phyloP scores from a whole-genome alignment of 345 rosid species.

The Linum trigynum region DNA sequence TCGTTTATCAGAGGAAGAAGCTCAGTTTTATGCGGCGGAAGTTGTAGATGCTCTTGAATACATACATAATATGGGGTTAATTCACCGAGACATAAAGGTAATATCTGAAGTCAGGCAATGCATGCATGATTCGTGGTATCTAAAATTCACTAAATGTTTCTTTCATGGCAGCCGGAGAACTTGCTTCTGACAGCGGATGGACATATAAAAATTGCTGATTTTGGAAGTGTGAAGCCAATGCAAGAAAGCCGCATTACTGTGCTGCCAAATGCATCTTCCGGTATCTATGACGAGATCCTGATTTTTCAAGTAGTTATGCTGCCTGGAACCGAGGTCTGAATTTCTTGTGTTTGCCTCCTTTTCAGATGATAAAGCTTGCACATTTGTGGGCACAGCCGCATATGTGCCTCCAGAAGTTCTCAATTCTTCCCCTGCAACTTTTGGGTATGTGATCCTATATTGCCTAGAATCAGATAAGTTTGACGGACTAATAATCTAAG shows the following conservation, averaged over 20 bases:
- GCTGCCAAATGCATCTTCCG: slow-evolving; percentile 91
- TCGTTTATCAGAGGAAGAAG: slow-evolving; percentile 76
- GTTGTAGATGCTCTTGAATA: slow-evolving; percentile 96
- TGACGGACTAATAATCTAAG: background rate
- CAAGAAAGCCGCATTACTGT: slow-evolving; percentile 83
- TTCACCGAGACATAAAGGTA: slow-evolving; percentile 98
- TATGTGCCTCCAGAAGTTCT: slow-evolving; percentile 99
- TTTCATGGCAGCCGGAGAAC: slow-evolving; percentile 82
- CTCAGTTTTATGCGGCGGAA: slow-evolving; percentile 83
- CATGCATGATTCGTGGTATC: slow-evolving; percentile 5
- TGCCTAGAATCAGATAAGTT: background rate
- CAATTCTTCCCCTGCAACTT: slow-evolving; percentile 95
- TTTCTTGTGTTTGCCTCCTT: background rate
- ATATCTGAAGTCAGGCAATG: background rate
- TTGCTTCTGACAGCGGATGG: slow-evolving; percentile 73
- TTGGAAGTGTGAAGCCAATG: slow-evolving; percentile 98
- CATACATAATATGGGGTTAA: slow-evolving; percentile 80
- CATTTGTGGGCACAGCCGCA: slow-evolving; percentile 97
- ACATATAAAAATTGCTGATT: slow-evolving; percentile 91
- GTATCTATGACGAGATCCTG: slow-evolving; percentile 20
- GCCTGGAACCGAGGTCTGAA: background rate
- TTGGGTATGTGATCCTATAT: slow-evolving; percentile 51
- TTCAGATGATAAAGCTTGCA: slow-evolving; percentile 91
- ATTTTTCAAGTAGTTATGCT: background rate
- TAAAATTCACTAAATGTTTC: slow-evolving; percentile 17